Evolutionary conservation across 805 yeast genomes (phyloP).

Genomic region (Ogataea corticis): DNA sequence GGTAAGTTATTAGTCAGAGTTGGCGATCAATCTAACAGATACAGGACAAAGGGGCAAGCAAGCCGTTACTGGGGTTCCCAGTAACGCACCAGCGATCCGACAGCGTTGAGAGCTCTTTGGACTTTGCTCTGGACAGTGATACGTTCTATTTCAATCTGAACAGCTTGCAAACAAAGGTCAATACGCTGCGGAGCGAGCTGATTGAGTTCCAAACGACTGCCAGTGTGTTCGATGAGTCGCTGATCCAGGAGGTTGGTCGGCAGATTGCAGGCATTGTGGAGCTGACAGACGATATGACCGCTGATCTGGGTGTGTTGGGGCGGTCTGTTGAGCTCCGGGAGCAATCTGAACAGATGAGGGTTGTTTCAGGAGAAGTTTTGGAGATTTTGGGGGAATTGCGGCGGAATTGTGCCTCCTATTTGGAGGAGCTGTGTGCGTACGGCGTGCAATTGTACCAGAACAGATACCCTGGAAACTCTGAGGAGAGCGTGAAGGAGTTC

Average conservation of each 20-base stretch:
- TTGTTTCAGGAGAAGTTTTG: neutral
- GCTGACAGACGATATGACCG: neutral
- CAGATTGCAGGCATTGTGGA: neutral
- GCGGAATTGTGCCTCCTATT: neutral
- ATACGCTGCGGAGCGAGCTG: neutral
- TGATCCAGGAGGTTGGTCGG: constrained; percentile 1
- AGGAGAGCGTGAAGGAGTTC: neutral
- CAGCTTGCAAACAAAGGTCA: constrained; percentile 2
- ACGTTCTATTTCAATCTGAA: neutral
- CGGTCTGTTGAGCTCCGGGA: neutral
- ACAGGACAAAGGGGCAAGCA: constrained; percentile 1
- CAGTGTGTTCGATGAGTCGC: constrained; percentile 5
- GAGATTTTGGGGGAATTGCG: constrained; percentile 1
- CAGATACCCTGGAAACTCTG: constrained; percentile 1
- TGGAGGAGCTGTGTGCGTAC: neutral
- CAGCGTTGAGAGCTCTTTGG: neutral
- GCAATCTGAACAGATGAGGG: neutral
- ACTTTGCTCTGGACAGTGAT: neutral
- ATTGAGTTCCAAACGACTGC: constrained; percentile 7
- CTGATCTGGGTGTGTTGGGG: neutral
- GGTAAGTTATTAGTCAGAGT: neutral
- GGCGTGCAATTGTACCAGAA: constrained; percentile 1
- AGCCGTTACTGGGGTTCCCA: neutral
- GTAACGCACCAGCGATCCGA: neutral
- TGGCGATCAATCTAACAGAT: neutral